Base-by-base conservation (phyloP, 768 basidiomycete genomes). In the Leccinum pellstonianum region DNA sequence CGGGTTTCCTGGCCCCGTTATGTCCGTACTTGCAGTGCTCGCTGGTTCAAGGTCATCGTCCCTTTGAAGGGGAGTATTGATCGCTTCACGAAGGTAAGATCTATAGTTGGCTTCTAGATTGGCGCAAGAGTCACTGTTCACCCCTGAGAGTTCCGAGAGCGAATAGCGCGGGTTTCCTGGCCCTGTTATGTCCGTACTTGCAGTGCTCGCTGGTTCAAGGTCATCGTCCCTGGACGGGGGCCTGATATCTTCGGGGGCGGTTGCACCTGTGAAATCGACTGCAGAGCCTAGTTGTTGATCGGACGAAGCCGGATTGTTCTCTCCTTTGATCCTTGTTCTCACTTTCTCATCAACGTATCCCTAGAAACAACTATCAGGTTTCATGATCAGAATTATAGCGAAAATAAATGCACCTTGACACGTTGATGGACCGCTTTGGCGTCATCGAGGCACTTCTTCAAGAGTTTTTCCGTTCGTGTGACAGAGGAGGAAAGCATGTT, bases 401-500 rank as follows among this genome's bases (percentile, higher is more conserved):
- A 41, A 23, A n/a, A 38, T 23, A 9, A 4, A 46, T 56, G 46
- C 11, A 57, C 66, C 9, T 25, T 62, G 11, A 66, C 29, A 8
- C 61, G 56, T 19, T 27, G 25, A 25, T 1, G 56, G 27, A 68
- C 56, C 14, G 1, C 57, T 31, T 58, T 19, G 0, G 66, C 58
- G 7, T 55, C 53, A 23, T 55, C 23, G 17, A 58, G 57, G 37
- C 35, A 57, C 37, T 21, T 59, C 10, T 0, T n/a, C 15, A 67
- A 21, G 3, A 53, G 1, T 1, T 54, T 31, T 4, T 56, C 51
- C 0, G 52, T 37, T 31, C 52, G 41, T n/a, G 41, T 52, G 25
- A 19, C 5, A 27, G 57, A 46, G 27, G 57, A 46, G 23, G 54
- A 61, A 9, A 27, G 25, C 63, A 66, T 68, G 21, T 61, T 23